Conservation (phyloP, 306 rosid genomes). For the Castanopsis chinensis region DNA sequence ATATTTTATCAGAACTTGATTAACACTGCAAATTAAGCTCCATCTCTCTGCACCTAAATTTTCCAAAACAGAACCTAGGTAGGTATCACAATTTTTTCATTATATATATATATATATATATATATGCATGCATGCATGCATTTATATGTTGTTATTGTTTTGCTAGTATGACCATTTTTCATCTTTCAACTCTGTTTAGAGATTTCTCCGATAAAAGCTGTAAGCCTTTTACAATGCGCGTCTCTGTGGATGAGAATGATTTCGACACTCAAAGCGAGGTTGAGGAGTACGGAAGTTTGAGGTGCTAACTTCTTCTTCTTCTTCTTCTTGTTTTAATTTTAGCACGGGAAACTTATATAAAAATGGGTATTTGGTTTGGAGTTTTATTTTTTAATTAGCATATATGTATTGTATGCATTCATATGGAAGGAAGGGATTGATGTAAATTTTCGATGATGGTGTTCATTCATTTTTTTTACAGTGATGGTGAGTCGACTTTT, state of each 20-base stretch:
- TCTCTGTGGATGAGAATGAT: constrained; percentile 52
- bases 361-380: background rate
- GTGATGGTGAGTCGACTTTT: constrained; percentile 34
- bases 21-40: constrained; percentile 49
- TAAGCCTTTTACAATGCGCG: constrained; percentile 52
- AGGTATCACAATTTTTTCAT: constrained; percentile 32
- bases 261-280: constrained; percentile 30
- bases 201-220: constrained; percentile 26
- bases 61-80: constrained; percentile 45
- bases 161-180: constrained; percentile 9
- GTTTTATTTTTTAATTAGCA: background rate
- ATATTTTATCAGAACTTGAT: constrained; percentile 57
- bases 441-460: background rate
- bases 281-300: constrained; percentile 35
- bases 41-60: constrained; percentile 31
- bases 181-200: constrained; percentile 10
- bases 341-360: background rate
- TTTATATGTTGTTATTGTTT: background rate
- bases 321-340: constrained; percentile 20
- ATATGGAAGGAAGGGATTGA: background rate
- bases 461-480: constrained; percentile 30
- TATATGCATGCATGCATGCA: background rate
- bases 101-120: too few species aligned
- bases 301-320: constrained; percentile 8
- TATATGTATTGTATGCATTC: background rate